Evolutionary conservation across 371 early-diverging fungal species (phyloP).

Genomic region (Actinomortierella wolfii): DNA sequence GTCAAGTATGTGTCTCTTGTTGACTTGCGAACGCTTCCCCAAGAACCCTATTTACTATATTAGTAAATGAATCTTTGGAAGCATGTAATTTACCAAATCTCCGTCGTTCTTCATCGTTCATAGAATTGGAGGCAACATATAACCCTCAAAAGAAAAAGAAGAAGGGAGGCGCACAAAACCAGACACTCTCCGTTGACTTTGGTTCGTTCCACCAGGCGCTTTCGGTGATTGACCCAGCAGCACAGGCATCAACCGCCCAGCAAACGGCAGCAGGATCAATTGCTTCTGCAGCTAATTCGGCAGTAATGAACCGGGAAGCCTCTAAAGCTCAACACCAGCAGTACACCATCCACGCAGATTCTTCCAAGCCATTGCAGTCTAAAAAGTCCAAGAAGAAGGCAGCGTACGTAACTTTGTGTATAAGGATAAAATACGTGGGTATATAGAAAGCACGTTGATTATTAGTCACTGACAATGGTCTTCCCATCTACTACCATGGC

Average conservation of each 20-base stretch:
- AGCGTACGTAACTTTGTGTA: conserved; percentile 48
- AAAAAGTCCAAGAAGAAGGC: conserved; percentile 58
- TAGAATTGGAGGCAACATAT: conserved; percentile 61
- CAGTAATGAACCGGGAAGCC: conserved; percentile 20
- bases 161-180: conserved; percentile 48
- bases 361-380: conserved; percentile 43
- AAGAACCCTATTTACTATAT: neutral
- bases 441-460: no score
- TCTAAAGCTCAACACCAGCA: conserved; percentile 27
- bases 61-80: neutral
- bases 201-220: conserved; percentile 45
- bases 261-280: conserved; percentile 19
- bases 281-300: conserved; percentile 31
- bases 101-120: neutral
- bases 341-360: conserved; percentile 36
- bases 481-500: no score
- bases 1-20: conserved; percentile 49
- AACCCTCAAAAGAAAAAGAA: conserved; percentile 52
- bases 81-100: neutral
- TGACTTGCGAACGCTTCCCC: neutral
- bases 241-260: conserved; percentile 16
- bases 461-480: no score
- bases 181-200: conserved; percentile 47
- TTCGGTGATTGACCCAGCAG: conserved; percentile 36
- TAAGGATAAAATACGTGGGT: neutral